Conservation (phyloP, 306 rosid genomes). For the Crataegus laevigata region DNA sequence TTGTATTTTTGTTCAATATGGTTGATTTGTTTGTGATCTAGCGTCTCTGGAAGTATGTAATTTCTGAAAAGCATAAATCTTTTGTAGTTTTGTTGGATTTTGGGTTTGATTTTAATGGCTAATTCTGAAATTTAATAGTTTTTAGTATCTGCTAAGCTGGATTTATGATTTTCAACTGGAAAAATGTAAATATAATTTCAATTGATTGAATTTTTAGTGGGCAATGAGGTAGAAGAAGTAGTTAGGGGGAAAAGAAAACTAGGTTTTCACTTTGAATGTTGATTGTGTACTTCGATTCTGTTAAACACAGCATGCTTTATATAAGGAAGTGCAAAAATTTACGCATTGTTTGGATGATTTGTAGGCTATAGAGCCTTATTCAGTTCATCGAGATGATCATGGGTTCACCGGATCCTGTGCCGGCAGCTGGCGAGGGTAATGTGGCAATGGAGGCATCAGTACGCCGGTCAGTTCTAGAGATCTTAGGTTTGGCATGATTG, state of each 20-base stretch:
- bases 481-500: background rate
- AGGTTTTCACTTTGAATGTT: background rate
- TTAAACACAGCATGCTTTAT: background rate
- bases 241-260: background rate
- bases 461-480: slow-evolving; percentile 27
- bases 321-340: background rate
- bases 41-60: background rate
- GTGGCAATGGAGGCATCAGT: slow-evolving; percentile 23
- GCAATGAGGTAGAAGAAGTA: background rate
- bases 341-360: slow-evolving; percentile 13
- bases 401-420: slow-evolving; percentile 48
- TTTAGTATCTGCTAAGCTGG: background rate
- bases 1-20: background rate
- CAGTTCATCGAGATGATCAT: slow-evolving; percentile 20
- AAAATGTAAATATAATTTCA: background rate
- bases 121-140: background rate
- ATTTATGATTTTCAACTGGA: background rate
- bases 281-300: background rate
- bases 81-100: background rate
- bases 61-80: background rate
- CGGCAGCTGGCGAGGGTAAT: slow-evolving; percentile 28
- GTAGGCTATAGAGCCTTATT: slow-evolving; percentile 12
- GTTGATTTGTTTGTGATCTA: background rate
- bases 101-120: slow-evolving; percentile 7
- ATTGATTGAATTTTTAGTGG: background rate